These are phyloP conservation scores for Diaporthe vexans DNA, from an alignment of 2,329 filamentous ascomycete species.

Conservation along the genomic window DNA sequence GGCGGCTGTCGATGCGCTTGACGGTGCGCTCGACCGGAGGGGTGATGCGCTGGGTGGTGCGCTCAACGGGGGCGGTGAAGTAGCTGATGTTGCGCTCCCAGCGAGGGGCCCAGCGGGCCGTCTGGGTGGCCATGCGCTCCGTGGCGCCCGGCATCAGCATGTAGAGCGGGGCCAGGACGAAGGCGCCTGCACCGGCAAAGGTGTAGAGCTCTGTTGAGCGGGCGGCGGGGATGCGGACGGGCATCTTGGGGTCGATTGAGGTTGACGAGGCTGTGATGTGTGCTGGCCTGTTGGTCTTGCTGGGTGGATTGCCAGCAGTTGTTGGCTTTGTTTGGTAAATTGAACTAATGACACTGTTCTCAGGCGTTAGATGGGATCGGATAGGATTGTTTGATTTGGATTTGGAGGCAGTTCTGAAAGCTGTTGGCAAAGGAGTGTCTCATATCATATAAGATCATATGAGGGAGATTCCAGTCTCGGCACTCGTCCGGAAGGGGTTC, in stretches of 20 bases:
- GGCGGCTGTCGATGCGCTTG: constrained; percentile 59
- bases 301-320: not conserved
- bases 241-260: constrained; percentile 55
- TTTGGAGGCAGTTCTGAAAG: not conserved
- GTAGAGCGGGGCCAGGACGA: constrained; percentile 69
- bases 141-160: constrained; percentile 69
- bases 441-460: not conserved
- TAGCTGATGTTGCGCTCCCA: constrained; percentile 72
- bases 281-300: not conserved
- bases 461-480: too few species aligned
- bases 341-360: not conserved
- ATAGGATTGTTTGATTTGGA: too few species aligned
- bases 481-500: not conserved
- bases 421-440: not conserved
- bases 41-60: constrained; percentile 63
- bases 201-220: constrained; percentile 63
- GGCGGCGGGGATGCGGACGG: constrained; percentile 65
- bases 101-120: constrained; percentile 69
- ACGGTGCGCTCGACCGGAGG: constrained; percentile 62
- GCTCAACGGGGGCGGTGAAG: constrained; percentile 63
- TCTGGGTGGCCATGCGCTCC: constrained; percentile 67
- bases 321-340: not conserved
- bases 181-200: constrained; percentile 68
- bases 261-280: constrained; percentile 9
- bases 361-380: not conserved